A percentile compares a stretch with the other conserved stretches of the same genome.
Evolutionary conservation across 2,329 filamentous ascomycete genomes (phyloP).

Genomic region (Xylariales sp.): DNA sequence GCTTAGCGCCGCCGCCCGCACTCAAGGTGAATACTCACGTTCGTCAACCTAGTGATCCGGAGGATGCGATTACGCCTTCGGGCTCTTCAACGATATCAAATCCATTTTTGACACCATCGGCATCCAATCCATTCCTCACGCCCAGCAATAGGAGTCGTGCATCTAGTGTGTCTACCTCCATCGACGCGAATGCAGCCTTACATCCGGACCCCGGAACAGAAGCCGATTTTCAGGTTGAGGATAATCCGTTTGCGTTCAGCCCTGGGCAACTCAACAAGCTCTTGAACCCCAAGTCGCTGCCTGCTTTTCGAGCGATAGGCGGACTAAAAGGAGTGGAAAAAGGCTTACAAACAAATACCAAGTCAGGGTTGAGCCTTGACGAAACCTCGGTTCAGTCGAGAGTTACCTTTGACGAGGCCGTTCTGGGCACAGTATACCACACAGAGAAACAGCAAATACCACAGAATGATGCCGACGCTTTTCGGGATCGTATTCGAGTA

Average conservation of each 20-base stretch:
- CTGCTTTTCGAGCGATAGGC: slow-evolving; percentile 66
- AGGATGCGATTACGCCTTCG: slow-evolving; percentile 23
- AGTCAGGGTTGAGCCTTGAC: slow-evolving; percentile 62
- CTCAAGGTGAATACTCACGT: slow-evolving; percentile 22
- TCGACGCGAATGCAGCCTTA: slow-evolving; percentile 45
- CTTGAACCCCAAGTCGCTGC: slow-evolving; percentile 68
- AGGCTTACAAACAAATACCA: slow-evolving; percentile 60
- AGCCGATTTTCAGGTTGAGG: slow-evolving; percentile 60
- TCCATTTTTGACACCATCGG: slow-evolving; percentile 26
- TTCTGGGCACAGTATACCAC: slow-evolving; percentile 17
- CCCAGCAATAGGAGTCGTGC: slow-evolving; percentile 25
- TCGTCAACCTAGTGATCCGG: slow-evolving; percentile 21
- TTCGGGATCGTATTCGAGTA: slow-evolving; percentile 52
- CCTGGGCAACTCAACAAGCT: slow-evolving; percentile 71
- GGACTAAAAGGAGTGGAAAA: slow-evolving; percentile 65
- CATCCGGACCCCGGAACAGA: slow-evolving; percentile 67
- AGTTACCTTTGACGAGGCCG: slow-evolving; percentile 27
- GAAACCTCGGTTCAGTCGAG: slow-evolving; percentile 41
- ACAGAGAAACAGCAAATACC: slow-evolving; percentile 11
- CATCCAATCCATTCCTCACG: slow-evolving; percentile 22
- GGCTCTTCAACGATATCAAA: slow-evolving; percentile 26
- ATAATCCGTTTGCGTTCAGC: slow-evolving; percentile 70
- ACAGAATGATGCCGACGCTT: slow-evolving; percentile 19
- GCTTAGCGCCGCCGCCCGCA: slow-evolving; percentile 24
- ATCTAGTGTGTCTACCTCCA: slow-evolving; percentile 19